Conservation (phyloP, 805 yeast species). For the Kodamaea nitidulidarum region DNA sequence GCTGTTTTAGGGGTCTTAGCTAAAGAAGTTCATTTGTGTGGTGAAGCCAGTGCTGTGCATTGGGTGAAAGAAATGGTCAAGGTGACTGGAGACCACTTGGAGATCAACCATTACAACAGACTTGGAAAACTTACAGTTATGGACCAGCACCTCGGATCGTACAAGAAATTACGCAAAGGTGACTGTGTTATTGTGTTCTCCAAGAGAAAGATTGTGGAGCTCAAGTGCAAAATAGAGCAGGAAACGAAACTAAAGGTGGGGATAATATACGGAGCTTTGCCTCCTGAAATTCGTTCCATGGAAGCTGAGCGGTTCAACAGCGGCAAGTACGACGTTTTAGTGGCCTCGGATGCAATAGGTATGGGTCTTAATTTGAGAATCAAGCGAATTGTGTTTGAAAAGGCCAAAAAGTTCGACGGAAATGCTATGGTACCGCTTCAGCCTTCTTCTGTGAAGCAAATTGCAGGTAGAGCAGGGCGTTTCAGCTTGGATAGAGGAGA, state of each 20-base stretch:
- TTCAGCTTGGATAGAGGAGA: conserved; percentile 39
- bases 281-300: conserved; percentile 87
- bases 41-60: conserved; percentile 82
- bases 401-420: conserved; percentile 71
- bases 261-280: conserved; percentile 90
- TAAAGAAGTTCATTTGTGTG: conserved; percentile 85
- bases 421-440: conserved; percentile 42
- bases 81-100: conserved; percentile 76
- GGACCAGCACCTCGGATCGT: conserved; percentile 24
- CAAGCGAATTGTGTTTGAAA: conserved; percentile 71
- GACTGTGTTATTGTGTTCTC: conserved; percentile 91
- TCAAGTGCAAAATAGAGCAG: conserved; percentile 66
- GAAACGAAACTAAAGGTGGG: conserved; percentile 67
- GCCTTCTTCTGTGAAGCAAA: conserved; percentile 75
- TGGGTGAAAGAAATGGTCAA: conserved; percentile 54
- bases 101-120: conserved; percentile 67
- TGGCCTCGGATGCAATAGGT: conserved; percentile 96
- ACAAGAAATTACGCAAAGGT: conserved; percentile 53
- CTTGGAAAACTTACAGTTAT: conserved; percentile 67
- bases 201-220: conserved; percentile 62
- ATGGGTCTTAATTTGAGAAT: conserved; percentile 93
- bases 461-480: conserved; percentile 96
- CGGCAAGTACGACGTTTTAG: conserved; percentile 77
- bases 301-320: conserved; percentile 78
- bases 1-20: conserved; percentile 86